Evolutionary conservation across 345 rosid species (phyloP).

Genomic region (Trapa bicornis): DNA sequence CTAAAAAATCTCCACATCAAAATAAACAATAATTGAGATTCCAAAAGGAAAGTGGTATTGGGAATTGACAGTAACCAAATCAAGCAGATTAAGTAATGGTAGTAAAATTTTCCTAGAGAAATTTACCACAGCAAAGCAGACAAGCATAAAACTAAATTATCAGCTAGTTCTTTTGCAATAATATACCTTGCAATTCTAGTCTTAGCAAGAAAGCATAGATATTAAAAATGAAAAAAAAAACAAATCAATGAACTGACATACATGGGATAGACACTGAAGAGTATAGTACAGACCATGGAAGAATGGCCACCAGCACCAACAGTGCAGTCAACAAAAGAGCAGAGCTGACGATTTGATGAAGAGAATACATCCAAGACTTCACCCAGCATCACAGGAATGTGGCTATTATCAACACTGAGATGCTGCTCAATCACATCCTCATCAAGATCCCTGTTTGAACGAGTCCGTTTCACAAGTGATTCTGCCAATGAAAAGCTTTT

Average conservation of each 20-base stretch:
- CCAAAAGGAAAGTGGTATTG: neutral
- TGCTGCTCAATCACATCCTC: slow-evolving; percentile 12
- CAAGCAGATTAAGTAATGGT: neutral
- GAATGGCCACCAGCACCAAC: slow-evolving; percentile 93
- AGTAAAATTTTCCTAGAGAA: neutral
- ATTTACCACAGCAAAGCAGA: neutral
- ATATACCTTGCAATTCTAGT: neutral
- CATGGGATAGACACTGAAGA: neutral
- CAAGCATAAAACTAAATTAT: neutral
- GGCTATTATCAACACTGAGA: slow-evolving; percentile 15
- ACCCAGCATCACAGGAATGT: slow-evolving; percentile 77
- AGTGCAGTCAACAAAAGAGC: slow-evolving; percentile 77
- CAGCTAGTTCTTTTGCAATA: neutral
- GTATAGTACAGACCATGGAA: slow-evolving; percentile 45
- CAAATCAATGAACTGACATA: no score
- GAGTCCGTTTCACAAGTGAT: slow-evolving; percentile 66
- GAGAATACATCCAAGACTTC: slow-evolving; percentile 80
- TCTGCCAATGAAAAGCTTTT: slow-evolving; percentile 10
- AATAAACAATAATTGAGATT: no score
- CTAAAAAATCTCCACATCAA: no score
- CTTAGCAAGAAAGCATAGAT: neutral
- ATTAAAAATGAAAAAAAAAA: no score
- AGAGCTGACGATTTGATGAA: slow-evolving; percentile 13
- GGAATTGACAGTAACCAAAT: neutral
- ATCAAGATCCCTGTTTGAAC: slow-evolving; percentile 44